Percentiles rank a stretch among this genome's conserved stretches.
Conservation (phyloP, 371 early-diverging fungal species). For the Syncephalastrum racemosum region DNA sequence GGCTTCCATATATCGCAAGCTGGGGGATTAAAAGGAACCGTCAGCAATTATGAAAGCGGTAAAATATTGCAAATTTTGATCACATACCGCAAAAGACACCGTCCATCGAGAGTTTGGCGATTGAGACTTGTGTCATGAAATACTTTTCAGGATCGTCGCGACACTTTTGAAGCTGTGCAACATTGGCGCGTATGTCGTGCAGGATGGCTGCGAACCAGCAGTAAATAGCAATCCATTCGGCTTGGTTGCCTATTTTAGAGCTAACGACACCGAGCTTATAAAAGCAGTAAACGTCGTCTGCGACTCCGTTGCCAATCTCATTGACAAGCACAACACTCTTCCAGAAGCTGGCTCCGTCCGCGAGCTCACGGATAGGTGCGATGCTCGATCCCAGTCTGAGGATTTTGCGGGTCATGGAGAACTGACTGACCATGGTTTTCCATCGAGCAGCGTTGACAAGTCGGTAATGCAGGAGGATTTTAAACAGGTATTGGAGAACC, state of each 20-base stretch:
- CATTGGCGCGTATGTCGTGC: conserved; percentile 42
- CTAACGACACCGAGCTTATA: conserved; percentile 67
- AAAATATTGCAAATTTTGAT: background rate
- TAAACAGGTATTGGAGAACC: conserved; percentile 73
- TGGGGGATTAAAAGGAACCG: conserved; percentile 26
- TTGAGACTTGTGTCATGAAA: conserved; percentile 46
- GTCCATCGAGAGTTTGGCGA: conserved; percentile 62
- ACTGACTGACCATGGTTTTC: conserved; percentile 59
- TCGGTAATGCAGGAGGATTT: conserved; percentile 57
- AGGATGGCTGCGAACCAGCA: conserved; percentile 63
- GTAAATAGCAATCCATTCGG: conserved; percentile 52
- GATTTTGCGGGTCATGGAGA: conserved; percentile 75
- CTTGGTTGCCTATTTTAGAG: conserved; percentile 35
- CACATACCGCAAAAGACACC: conserved; percentile 67
- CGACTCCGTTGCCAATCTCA: conserved; percentile 66
- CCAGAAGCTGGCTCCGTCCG: conserved; percentile 11
- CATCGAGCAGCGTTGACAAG: conserved; percentile 41
- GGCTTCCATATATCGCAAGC: conserved; percentile 71
- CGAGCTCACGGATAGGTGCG: conserved; percentile 53
- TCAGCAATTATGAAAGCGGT: conserved; percentile 5
- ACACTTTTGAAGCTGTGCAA: too few species aligned
- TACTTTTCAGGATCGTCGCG: conserved; percentile 31
- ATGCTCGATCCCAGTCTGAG: conserved; percentile 67
- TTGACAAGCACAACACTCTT: conserved; percentile 17
- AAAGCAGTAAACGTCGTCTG: conserved; percentile 75